phyloP scores from a whole-genome alignment of 1,284 basidiomycete species.

The Phaffia rhodozyma region DNA sequence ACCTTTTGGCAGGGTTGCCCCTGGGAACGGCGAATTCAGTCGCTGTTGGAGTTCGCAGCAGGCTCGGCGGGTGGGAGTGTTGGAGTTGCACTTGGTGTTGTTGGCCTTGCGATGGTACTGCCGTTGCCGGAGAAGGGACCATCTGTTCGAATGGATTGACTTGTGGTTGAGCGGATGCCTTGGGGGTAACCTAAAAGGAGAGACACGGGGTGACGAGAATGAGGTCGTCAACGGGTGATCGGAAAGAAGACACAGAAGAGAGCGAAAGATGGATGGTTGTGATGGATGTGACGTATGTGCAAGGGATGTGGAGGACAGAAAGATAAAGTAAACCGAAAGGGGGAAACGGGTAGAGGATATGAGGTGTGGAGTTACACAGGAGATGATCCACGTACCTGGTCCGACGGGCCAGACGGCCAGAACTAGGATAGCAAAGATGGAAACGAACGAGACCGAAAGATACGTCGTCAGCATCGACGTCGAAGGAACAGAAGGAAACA shows the following conservation, averaged over 20 bases:
- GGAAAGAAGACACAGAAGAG: constrained; percentile 20
- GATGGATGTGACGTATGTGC: background rate
- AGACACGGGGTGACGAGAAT: constrained; percentile 36
- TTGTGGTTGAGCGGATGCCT: constrained; percentile 42
- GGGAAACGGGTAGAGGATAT: background rate
- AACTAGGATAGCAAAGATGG: background rate
- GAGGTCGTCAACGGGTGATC: constrained; percentile 25
- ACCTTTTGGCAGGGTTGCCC: constrained; percentile 7
- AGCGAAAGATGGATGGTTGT: background rate
- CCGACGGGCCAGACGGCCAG: constrained; percentile 18
- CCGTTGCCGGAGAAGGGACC: too few species aligned
- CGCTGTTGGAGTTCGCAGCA: constrained; percentile 29
- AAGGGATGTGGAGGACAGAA: background rate
- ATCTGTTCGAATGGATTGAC: constrained; percentile 56
- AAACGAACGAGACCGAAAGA: background rate
- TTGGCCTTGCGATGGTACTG: constrained; percentile 24
- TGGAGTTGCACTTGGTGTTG: constrained; percentile 25
- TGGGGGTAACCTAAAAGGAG: constrained; percentile 58
- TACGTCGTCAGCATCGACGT: background rate
- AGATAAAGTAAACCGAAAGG: background rate
- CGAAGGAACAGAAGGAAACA: background rate
- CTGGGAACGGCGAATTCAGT: constrained; percentile 30
- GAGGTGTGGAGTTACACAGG: background rate
- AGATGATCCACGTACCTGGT: constrained; percentile 10
- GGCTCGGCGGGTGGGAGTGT: constrained; percentile 28